Evolutionary conservation across 768 basidiomycete species (phyloP), one percentile per base, ranked within the genome.

Genomic region (Auriculariales sp.): DNA sequence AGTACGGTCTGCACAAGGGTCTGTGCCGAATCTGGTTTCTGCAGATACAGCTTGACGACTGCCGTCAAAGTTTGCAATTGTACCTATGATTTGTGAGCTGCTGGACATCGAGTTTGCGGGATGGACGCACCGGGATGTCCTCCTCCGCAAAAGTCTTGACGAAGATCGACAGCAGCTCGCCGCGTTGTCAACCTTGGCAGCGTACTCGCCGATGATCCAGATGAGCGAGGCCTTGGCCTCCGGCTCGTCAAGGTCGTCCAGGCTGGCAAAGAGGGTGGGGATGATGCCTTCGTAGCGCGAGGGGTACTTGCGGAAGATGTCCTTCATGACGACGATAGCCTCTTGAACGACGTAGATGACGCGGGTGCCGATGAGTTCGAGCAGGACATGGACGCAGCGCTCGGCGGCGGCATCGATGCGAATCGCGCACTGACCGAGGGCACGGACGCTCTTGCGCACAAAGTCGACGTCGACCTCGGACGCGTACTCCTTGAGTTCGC

Each of bases 131-230:
- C 47, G 86, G 81, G 61, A 93, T 89, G 5, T 86, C 81, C 65
- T 99, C 95, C 59, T 99, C 95, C 27, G 75, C 82, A 67, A 98
- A 98, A 2, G 82, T 73, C 50, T 94, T 89, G 19, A 99, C 84
- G 62, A 95, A 97, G 46, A 84, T 82, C 12, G 78, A 75, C 55
- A 98, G 70, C 22, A 99, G 71, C 57, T 97, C 93, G 88, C 90
- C 3, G 94, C 92, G 55, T 99, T 99, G 57, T 93, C 90, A 55
- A 98, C 97, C 68, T 91, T 94, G 64, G 85, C 84, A 3, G 94
- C 92, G 58, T 99, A 97, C 68, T 97, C 92, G 50, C 94, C 94
- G 56, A 98, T 92, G 58, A 99, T 98, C 94, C 95, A 99, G 62
- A 99, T 97, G 46, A 99, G 71, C 2, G 93, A 93, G 1, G 93